These are phyloP conservation scores for Gossypium rotundifolium DNA, from an alignment of 345 rosid genomes.

Conservation along the genomic window DNA sequence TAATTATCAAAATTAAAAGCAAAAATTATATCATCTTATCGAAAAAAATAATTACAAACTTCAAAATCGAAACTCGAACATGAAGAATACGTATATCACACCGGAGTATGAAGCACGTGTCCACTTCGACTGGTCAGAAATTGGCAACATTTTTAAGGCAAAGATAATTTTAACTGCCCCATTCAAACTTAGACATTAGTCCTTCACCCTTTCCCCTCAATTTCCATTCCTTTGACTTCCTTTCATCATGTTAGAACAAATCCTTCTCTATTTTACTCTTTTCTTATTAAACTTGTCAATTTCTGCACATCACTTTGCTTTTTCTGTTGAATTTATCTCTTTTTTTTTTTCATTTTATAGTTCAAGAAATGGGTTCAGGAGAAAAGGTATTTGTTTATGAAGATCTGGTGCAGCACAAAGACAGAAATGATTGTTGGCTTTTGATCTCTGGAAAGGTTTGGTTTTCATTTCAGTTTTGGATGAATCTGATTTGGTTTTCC, in stretches of 20 bases:
- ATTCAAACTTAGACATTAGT: background rate
- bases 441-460: conserved; percentile 60
- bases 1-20: too few relatives aligned
- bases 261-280: background rate
- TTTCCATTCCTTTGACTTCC: background rate
- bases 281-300: background rate
- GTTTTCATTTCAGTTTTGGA: background rate
- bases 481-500: background rate
- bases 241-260: background rate
- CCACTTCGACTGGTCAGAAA: background rate
- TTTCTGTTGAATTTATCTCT: background rate
- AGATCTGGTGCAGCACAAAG: conserved; percentile 50
- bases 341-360: background rate
- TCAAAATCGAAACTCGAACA: too few relatives aligned
- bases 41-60: too few relatives aligned
- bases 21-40: too few relatives aligned
- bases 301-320: background rate
- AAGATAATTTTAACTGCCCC: background rate
- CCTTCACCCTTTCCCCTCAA: background rate
- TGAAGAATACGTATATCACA: too few relatives aligned
- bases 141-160: background rate
- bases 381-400: conserved; percentile 34
- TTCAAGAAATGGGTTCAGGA: conserved; percentile 25
- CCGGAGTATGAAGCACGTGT: background rate
- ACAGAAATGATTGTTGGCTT: conserved; percentile 57